Evolutionary conservation across 1,284 basidiomycete genomes (phyloP).

Genomic region (Pulveroboletus sp.): DNA sequence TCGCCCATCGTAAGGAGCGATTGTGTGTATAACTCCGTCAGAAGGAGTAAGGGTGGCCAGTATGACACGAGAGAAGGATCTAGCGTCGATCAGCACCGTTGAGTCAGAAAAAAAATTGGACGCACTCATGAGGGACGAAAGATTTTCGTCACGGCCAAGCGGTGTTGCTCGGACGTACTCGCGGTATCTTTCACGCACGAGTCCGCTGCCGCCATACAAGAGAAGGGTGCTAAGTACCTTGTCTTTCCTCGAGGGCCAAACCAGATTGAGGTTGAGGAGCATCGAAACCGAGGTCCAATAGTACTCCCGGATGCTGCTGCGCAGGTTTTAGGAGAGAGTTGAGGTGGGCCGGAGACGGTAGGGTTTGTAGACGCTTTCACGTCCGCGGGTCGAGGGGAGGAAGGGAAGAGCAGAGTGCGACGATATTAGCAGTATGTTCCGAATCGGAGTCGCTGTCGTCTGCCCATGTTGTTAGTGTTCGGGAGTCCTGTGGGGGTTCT

Average conservation of each 20-base stretch:
- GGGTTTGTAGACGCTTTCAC: constrained; percentile 47
- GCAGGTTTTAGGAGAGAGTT: constrained; percentile 43
- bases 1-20: constrained; percentile 90
- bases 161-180: constrained; percentile 59
- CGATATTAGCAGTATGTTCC: constrained; percentile 33
- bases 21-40: constrained; percentile 83
- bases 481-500: constrained; percentile 38
- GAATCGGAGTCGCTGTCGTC: constrained; percentile 36
- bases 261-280: constrained; percentile 49
- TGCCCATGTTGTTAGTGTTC: constrained; percentile 19
- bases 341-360: constrained; percentile 50
- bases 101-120: constrained; percentile 5
- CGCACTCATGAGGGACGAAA: constrained; percentile 37
- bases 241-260: constrained; percentile 60
- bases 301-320: constrained; percentile 35
- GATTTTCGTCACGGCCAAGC: constrained; percentile 49
- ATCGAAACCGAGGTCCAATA: constrained; percentile 46
- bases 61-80: constrained; percentile 44
- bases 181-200: constrained; percentile 75
- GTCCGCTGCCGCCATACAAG: constrained; percentile 49
- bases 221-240: constrained; percentile 47
- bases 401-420: constrained; percentile 31
- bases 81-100: constrained; percentile 17
- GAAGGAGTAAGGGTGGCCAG: constrained; percentile 74
- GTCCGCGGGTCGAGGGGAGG: constrained; percentile 54